Percentiles rank a stretch among this genome's conserved stretches.
Conservation (phyloP, 169 alveolate genomes). For the Theileria orientalis region DNA sequence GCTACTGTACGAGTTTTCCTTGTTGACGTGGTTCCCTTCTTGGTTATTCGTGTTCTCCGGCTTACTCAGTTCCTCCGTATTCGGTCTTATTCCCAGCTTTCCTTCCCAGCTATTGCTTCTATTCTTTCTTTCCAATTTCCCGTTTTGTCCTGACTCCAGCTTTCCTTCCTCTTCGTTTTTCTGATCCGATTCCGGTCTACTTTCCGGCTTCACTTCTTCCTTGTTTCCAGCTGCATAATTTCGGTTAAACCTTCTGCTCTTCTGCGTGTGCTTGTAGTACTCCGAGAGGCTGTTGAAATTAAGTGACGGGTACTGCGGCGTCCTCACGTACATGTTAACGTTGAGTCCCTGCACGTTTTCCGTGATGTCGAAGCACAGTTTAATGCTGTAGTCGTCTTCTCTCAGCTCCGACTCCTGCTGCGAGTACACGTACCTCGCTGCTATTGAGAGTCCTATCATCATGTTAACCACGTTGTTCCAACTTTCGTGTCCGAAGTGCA, state of each 20-base stretch:
- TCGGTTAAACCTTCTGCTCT: not conserved
- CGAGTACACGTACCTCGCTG: slow-evolving; percentile 69
- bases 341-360: slow-evolving; percentile 2
- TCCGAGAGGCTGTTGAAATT: not conserved
- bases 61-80: no score
- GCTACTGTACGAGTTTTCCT: not conserved
- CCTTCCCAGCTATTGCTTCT: not conserved
- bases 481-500: slow-evolving; percentile 88
- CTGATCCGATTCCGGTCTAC: not conserved
- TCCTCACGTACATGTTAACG: not conserved
- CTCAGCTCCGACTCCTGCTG: not conserved
- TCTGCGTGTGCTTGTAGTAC: not conserved
- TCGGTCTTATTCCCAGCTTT: no score
- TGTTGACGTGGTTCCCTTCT: not conserved
- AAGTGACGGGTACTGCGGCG: not conserved
- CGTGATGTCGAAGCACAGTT: slow-evolving; percentile 21
- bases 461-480: slow-evolving; percentile 87
- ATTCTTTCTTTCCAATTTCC: no score
- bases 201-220: not conserved
- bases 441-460: slow-evolving; percentile 86
- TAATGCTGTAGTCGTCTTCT: slow-evolving; percentile 27
- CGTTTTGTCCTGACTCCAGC: no score
- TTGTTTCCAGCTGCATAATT: no score
- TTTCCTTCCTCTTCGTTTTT: no score
- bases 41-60: not conserved